Evolutionary conservation across 192 early-diverging fungal species (phyloP), one percentile per base, ranked within the genome.

Genomic region (Umbelopsis sp.): DNA sequence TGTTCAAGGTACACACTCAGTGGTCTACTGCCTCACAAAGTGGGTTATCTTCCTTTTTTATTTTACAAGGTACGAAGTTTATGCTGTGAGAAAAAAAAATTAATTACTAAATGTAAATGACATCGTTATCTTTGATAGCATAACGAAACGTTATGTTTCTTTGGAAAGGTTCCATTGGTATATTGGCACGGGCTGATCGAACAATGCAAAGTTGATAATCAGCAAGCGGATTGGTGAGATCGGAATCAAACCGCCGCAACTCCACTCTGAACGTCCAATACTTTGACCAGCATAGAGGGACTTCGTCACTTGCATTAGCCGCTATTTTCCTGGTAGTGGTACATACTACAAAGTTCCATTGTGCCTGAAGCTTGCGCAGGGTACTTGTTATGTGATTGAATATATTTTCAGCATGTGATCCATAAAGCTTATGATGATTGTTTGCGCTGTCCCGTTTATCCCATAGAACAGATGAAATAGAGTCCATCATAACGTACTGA

Each of bases 261-360:
- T 62, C 56, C 2, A 62, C 29, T 34, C 56, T 34, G 14, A 34
- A 62, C 17, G 24, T 32, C 56, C 56, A 62, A 32, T 34, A 62
- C 14, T 62, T 62, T 62, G 56, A 20, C 56, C 56, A 62, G 29
- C 29, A 62, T 14, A 14, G 31, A 3, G 56, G 56, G 56, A 62
- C 12, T 62, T 62, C 56, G 14, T 62, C 56, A 2, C 2, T 32
- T 8, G 56, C 6, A 34, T 20, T 62, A 29, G 56, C 56, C 32
- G 14, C 26, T n/a, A 62, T 34, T 62, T 62, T 62, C n/a, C 56
- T 62, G 7, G 56, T 34, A 2, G 56, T 62, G 34, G 56, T 62
- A 32, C 56, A 62, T 11, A 62, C 26, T 34, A 62, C 56, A 62
- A 62, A 62, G 29, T 62, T 62, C 56, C 56, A 62, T 62, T 62